A percentile compares a stretch with the other conserved stretches of the same genome.
Conservation (phyloP, 345 rosid genomes). For the Gossypium longicalyx region DNA sequence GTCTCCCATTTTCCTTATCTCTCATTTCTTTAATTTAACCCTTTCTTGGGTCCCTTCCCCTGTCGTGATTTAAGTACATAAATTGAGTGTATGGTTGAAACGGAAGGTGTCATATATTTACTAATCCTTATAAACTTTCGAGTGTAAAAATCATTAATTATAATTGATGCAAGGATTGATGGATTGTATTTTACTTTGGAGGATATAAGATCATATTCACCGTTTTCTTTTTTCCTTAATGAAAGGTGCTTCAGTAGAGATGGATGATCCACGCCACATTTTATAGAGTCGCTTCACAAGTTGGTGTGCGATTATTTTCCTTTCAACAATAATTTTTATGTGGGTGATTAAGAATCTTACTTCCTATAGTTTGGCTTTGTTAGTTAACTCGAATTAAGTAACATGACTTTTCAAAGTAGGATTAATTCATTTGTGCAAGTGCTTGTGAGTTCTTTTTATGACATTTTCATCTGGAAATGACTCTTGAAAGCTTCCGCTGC, state of each 20-base stretch:
- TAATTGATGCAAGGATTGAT: not conserved
- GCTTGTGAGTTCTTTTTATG: not conserved
- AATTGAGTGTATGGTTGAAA: slow-evolving; percentile 12
- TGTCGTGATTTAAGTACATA: slow-evolving; percentile 9
- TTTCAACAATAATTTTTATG: not conserved
- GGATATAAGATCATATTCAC: not conserved
- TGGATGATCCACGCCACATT: not conserved
- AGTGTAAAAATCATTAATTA: not conserved
- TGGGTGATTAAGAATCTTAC: not conserved
- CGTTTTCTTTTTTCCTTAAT: no score
- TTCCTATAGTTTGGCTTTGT: no score
- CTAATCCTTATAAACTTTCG: not conserved
- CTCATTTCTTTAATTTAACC: not conserved
- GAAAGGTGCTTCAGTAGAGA: not conserved
- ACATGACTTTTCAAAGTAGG: not conserved
- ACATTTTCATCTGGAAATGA: not conserved
- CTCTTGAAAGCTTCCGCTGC: not conserved
- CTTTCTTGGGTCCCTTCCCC: not conserved
- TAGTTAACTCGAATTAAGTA: no score
- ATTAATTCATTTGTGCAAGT: not conserved
- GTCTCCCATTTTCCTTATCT: not conserved
- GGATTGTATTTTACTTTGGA: not conserved
- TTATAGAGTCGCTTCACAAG: no score
- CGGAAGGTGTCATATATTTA: not conserved
- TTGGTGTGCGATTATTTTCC: no score